Percentiles rank a stretch among this genome's conserved stretches.
Evolutionary conservation across 2,329 filamentous ascomycete genomes (phyloP).

Genomic region (Septoria petroselini): DNA sequence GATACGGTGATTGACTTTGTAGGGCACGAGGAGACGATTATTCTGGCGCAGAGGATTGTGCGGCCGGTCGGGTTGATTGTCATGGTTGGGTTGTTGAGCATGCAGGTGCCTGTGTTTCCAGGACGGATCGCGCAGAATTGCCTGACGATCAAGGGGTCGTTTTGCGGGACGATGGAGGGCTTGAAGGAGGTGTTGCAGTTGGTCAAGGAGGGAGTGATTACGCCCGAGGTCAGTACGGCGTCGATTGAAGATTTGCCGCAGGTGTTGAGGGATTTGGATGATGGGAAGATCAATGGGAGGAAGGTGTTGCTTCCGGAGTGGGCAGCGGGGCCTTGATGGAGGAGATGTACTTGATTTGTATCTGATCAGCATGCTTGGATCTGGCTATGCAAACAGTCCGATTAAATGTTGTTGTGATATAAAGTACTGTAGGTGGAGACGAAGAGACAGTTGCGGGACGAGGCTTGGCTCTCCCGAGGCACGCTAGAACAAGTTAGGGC

Average conservation of each 20-base stretch:
- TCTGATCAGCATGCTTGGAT: too few species aligned
- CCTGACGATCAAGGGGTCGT: slow-evolving; percentile 35
- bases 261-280: slow-evolving; percentile 38
- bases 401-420: too few species aligned
- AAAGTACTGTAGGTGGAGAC: too few species aligned
- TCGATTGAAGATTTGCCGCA: slow-evolving; percentile 38
- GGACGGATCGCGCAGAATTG: slow-evolving; percentile 15
- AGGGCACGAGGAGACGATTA: slow-evolving; percentile 25
- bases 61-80: slow-evolving; percentile 25
- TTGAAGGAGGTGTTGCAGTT: slow-evolving; percentile 41
- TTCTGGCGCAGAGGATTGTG: slow-evolving; percentile 24
- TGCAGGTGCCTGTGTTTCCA: slow-evolving; percentile 21
- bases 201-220: slow-evolving; percentile 38
- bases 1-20: slow-evolving; percentile 31
- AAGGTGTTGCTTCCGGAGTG: slow-evolving; percentile 32
- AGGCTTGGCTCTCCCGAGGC: too few species aligned
- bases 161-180: slow-evolving; percentile 44
- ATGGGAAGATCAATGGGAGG: slow-evolving; percentile 38
- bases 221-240: slow-evolving; percentile 38
- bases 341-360: too few species aligned
- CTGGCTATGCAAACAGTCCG: too few species aligned
- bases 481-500: too few species aligned
- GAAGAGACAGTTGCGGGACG: too few species aligned
- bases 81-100: slow-evolving; percentile 26
- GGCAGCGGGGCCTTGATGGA: slow-evolving; percentile 22